These are phyloP conservation scores for Carex pumila DNA, from an alignment of 176 grass and related monocot genomes.

Conservation along the genomic window DNA sequence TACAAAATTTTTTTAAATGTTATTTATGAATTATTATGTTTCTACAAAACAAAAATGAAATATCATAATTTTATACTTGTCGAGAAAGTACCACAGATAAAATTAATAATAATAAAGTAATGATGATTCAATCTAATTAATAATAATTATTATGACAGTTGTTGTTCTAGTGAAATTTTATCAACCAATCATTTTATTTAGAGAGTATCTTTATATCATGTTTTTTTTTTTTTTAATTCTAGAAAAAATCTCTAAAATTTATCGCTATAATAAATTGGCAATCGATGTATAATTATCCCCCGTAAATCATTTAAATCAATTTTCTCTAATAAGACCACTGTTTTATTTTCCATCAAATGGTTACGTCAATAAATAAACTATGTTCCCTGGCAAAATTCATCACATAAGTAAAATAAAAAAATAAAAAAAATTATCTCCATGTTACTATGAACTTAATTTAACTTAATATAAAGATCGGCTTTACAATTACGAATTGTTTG, in stretches of 20 bases:
- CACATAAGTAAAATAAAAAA: too few relatives aligned
- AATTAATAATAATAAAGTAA: neutral
- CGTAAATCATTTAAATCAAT: neutral
- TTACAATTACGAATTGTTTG: neutral
- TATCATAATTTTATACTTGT: too few relatives aligned
- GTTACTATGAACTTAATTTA: neutral
- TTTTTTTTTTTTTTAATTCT: neutral
- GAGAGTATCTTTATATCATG: neutral
- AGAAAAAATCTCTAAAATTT: neutral
- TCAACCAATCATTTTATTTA: neutral
- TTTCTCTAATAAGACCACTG: neutral
- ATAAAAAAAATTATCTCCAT: neutral
- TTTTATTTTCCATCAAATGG: neutral
- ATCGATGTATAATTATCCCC: neutral
- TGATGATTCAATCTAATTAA: neutral
- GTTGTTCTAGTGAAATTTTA: neutral
- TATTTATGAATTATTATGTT: too few relatives aligned
- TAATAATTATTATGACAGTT: neutral
- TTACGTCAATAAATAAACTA: neutral
- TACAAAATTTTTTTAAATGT: too few relatives aligned
- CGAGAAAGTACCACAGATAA: too few relatives aligned
- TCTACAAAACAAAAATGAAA: neutral
- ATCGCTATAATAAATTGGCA: neutral
- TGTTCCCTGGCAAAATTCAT: too few relatives aligned
- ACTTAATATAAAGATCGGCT: neutral